phyloP scores from a whole-genome alignment of 2,329 filamentous ascomycete genomes.

The Cercospora zeina region DNA sequence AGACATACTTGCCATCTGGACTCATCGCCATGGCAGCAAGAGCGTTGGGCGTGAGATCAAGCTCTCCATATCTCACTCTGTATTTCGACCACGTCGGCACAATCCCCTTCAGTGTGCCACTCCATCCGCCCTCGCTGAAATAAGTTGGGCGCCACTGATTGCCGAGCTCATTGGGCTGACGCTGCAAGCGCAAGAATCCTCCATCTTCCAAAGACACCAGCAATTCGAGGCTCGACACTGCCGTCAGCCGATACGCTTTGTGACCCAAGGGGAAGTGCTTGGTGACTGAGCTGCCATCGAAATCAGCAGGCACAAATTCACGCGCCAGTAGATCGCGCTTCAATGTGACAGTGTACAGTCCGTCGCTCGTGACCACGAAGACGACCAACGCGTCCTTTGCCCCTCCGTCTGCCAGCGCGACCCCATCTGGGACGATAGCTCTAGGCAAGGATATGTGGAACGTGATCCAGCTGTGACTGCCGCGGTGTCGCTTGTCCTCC shows the following conservation, averaged over 20 bases:
- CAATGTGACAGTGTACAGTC: constrained; percentile 80
- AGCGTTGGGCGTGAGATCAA: constrained; percentile 66
- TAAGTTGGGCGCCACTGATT: constrained; percentile 68
- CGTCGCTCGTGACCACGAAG: constrained; percentile 73
- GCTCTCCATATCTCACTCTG: constrained; percentile 63
- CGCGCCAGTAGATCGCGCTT: constrained; percentile 79
- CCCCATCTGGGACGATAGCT: constrained; percentile 72
- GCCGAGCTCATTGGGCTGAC: constrained; percentile 56
- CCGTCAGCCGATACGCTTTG: constrained; percentile 76
- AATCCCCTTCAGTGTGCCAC: constrained; percentile 61
- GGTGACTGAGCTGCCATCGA: constrained; percentile 72
- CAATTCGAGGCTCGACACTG: constrained; percentile 70
- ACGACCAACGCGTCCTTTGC: constrained; percentile 76
- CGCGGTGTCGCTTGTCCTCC: constrained; percentile 50
- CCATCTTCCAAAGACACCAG: constrained; percentile 81
- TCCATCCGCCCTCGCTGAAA: constrained; percentile 71
- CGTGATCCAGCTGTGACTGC: constrained; percentile 56
- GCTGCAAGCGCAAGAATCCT: constrained; percentile 69
- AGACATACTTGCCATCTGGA: constrained; percentile 56
- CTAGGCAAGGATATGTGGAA: constrained; percentile 81
- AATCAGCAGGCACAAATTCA: constrained; percentile 58
- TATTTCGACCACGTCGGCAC: constrained; percentile 63
- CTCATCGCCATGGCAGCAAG: constrained; percentile 60
- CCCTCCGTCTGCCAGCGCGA: constrained; percentile 77
- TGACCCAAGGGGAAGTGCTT: constrained; percentile 76